Conservation (phyloP, 192 early-diverging fungal genomes). For the Entomortierella parvispora region DNA sequence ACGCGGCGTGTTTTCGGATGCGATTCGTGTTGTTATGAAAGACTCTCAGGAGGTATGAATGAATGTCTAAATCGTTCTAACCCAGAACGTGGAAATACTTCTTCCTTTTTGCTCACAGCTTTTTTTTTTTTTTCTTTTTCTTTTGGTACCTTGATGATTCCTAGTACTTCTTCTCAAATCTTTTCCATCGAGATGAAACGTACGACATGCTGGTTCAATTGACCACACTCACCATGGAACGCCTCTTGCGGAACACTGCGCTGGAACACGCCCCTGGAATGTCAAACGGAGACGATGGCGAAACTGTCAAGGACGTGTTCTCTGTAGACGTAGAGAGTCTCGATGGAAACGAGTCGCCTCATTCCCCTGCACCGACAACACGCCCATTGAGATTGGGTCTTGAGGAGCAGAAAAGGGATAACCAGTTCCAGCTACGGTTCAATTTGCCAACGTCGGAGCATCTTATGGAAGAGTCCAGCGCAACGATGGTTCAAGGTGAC, state of each 20-base stretch:
- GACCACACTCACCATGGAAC: conserved; percentile 86
- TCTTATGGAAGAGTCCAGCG: conserved; percentile 72
- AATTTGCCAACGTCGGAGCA: conserved; percentile 81
- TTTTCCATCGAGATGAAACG: conserved; percentile 97
- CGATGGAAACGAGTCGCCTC: conserved; percentile 25
- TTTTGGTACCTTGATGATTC: conserved; percentile 9
- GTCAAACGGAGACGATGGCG: conserved; percentile 33
- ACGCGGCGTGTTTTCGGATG: conserved; percentile 89
- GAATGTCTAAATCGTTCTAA: too few species aligned
- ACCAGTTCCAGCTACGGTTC: conserved; percentile 78
- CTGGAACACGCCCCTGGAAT: conserved; percentile 71
- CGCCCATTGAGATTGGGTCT: conserved; percentile 68
- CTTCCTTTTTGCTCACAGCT: neutral
- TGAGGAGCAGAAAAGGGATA: conserved; percentile 81
- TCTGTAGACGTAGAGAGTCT: conserved; percentile 47
- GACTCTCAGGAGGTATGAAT: conserved; percentile 75
- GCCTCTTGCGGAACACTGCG: conserved; percentile 84
- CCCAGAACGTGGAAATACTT: neutral
- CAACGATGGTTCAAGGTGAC: conserved; percentile 67
- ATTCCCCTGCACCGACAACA: conserved; percentile 50
- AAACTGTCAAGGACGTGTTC: conserved; percentile 46
- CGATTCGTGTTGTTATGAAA: conserved; percentile 86
- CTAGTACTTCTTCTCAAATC: conserved; percentile 89
- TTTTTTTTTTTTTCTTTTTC: neutral
- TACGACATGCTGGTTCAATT: conserved; percentile 95